phyloP scores from a whole-genome alignment of 768 basidiomycete genomes.

The Suillus occidentalis region DNA sequence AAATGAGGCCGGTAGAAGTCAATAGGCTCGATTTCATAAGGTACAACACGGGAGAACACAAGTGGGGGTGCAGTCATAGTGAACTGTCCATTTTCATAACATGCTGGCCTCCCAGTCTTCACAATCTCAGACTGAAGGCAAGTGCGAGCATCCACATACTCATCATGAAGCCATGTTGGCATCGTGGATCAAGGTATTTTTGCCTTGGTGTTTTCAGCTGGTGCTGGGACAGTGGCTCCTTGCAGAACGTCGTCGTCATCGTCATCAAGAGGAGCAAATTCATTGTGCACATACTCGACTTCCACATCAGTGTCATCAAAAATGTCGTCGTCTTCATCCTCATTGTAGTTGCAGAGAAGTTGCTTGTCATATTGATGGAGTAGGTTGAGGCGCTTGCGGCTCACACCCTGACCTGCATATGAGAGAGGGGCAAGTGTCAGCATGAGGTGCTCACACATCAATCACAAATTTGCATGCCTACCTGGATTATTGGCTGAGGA shows the following conservation, averaged over 20 bases:
- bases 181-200: not conserved
- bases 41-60: not conserved
- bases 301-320: no score
- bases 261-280: not conserved
- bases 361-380: no score
- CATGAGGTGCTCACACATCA: no score
- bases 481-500: no score
- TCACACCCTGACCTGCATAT: not conserved
- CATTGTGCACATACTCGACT: not conserved
- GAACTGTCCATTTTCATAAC: conserved; percentile 8
- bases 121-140: conserved; percentile 1
- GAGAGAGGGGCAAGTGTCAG: no score
- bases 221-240: no score
- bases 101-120: conserved; percentile 3
- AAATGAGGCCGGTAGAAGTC: not conserved
- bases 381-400: no score
- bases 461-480: no score
- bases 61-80: not conserved
- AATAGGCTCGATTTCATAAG: not conserved
- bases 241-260: not conserved
- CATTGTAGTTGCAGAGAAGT: not conserved
- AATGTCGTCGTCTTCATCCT: not conserved
- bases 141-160: not conserved
- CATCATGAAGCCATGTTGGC: not conserved
- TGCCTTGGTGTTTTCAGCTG: not conserved